Evolutionary conservation across 768 basidiomycete species (phyloP), one percentile per base, ranked within the genome.

Genomic region (Suillus plorans): DNA sequence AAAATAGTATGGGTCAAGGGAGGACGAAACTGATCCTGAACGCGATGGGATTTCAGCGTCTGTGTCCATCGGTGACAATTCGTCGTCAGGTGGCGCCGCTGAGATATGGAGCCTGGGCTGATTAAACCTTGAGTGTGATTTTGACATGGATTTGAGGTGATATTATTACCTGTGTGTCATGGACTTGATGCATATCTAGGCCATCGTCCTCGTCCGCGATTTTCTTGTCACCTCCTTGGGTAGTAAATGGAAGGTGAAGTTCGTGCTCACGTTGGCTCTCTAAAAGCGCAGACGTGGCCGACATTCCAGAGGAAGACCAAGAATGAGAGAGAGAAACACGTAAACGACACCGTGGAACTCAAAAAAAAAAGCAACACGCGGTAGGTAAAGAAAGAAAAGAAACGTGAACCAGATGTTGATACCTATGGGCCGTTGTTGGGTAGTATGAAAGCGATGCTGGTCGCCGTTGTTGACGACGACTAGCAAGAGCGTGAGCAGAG

Each of bases 1-100:
- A 80, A 94, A 94, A 76, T 95, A 95, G 76, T 95, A 95, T 9
- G 92, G 91, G 80, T 94, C 93, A 63, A 95, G 81, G 52, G 92
- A 92, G 39, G 92, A 93, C 55, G 89, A 87, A 60, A 90, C 83
- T 36, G 93, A 94, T 25, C 80, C 80, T 49, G 92, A 87, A 73
- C 91, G 91, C 62, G 89, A 87, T 59, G 78, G 67, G 28, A 72
- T 41, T 64, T 80, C 74, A 52, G 74, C 74, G 60, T 86, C 85
- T 63, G 77, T 80, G 68, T 87, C 85, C 64, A 77, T 74, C 67
- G 66, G 69, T 28, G 28, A 25, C 67, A 71, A 67, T 68, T 69
- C 67, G 67, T 66, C 64, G 37, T 69, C 64, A 69, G 78, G 71
- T 34, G 76, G 70, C 56, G 72, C 72, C 53, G 80, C 79, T 68